phyloP scores from a whole-genome alignment of 768 basidiomycete species.

The Coprinopsis sp. region DNA sequence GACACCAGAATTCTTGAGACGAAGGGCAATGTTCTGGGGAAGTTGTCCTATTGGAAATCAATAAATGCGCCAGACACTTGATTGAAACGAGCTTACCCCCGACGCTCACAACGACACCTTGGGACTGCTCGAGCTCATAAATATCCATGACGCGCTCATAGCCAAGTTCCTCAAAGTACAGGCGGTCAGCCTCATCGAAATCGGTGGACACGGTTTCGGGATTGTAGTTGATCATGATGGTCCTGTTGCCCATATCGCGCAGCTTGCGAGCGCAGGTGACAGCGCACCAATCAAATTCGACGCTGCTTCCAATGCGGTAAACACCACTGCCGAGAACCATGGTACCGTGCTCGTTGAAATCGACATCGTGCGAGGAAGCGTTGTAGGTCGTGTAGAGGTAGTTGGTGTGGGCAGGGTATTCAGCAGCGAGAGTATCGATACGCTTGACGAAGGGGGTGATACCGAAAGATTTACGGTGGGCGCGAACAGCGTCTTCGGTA shows the following conservation, averaged over 20 bases:
- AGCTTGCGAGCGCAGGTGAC: constrained; percentile 95
- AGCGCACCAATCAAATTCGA: constrained; percentile 99
- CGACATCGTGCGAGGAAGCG: constrained; percentile 90
- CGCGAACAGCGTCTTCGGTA: constrained; percentile 75
- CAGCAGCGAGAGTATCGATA: constrained; percentile 97
- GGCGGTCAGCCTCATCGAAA: constrained; percentile 97
- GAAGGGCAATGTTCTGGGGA: constrained; percentile 97
- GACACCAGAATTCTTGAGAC: constrained; percentile 85
- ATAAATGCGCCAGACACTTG: constrained; percentile 5
- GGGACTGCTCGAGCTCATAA: constrained; percentile 90
- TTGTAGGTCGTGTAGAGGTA: constrained; percentile 99
- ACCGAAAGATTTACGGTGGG: constrained; percentile 77
- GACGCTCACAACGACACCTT: constrained; percentile 94
- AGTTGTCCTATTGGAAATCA: constrained; percentile 74
- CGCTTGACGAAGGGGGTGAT: constrained; percentile 98
- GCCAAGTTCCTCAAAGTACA: constrained; percentile 98
- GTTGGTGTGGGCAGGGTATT: constrained; percentile 98
- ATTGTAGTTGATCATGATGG: constrained; percentile 99
- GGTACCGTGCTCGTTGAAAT: constrained; percentile 95
- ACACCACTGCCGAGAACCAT: constrained; percentile 99
- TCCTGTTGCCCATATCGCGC: constrained; percentile 87
- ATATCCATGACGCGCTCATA: constrained; percentile 99
- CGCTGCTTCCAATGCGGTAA: constrained; percentile 96
- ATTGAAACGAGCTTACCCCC: constrained; percentile 58
- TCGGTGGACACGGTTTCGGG: constrained; percentile 99